These are phyloP conservation scores for Eimeria mitis DNA, from an alignment of 169 alveolate genomes.

Conservation along the genomic window DNA sequence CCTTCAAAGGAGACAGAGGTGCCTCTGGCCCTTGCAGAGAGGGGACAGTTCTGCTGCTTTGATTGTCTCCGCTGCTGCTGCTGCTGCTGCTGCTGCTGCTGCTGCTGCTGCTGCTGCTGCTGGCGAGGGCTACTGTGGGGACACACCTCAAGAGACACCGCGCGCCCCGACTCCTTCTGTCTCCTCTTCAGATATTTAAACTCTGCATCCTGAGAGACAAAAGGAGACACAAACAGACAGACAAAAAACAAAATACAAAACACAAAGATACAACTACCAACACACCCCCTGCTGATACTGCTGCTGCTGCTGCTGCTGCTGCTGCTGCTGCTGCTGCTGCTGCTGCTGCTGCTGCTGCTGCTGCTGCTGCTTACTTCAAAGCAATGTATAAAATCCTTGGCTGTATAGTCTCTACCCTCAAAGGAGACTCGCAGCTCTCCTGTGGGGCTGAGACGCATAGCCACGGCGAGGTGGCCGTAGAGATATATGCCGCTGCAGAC, in stretches of 20 bases:
- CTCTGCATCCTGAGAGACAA: conserved; percentile 12
- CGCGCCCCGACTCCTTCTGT: conserved; percentile 49
- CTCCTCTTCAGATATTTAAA: conserved; percentile 6
- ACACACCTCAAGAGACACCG: conserved; percentile 57
- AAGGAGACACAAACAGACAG: not conserved
- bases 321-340: not conserved
- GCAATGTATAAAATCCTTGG: conserved; percentile 10
- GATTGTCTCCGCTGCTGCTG: not conserved
- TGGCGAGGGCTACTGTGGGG: conserved; percentile 3
- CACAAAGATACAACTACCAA: not conserved
- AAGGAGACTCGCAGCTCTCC: conserved; percentile 24
- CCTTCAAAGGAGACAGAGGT: not conserved
- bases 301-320: not conserved
- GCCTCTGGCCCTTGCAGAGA: not conserved
- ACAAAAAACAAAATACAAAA: not conserved
- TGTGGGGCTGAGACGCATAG: conserved; percentile 42
- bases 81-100: no score
- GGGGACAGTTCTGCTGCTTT: not conserved
- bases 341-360: not conserved
- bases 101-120: no score
- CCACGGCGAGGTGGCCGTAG: conserved; percentile 57
- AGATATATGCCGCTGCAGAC: conserved; percentile 46
- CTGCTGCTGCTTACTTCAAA: conserved; percentile 10
- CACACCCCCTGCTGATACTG: not conserved
- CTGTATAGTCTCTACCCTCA: conserved; percentile 40